phyloP scores from a whole-genome alignment of 2,329 filamentous ascomycete genomes.

The Colletotrichum spaethianum region DNA sequence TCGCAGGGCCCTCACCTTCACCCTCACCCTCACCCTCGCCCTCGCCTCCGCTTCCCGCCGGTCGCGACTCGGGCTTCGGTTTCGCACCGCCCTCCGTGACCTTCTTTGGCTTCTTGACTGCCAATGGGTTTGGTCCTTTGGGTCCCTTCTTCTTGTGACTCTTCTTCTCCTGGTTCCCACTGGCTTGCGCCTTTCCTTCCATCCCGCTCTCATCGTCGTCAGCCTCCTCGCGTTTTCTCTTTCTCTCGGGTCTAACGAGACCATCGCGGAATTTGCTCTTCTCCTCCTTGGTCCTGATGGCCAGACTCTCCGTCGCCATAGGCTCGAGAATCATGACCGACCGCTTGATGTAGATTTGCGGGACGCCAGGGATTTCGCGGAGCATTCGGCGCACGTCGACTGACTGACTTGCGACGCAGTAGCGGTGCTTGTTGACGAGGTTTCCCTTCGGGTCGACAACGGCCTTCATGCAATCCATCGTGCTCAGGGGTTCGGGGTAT shows the following conservation, averaged over 20 bases:
- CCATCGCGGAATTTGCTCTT: slow-evolving; percentile 81
- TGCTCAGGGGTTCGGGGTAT: slow-evolving; percentile 78
- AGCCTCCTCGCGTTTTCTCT: slow-evolving; percentile 66
- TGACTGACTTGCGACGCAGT: slow-evolving; percentile 83
- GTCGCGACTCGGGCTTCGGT: slow-evolving; percentile 44
- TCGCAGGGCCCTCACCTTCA: slow-evolving; percentile 46
- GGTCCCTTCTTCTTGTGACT: slow-evolving; percentile 72
- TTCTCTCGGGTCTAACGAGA: slow-evolving; percentile 68
- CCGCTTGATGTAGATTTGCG: slow-evolving; percentile 82
- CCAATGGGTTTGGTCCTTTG: slow-evolving; percentile 80
- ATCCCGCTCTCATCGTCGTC: slow-evolving; percentile 51
- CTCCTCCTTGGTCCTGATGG: slow-evolving; percentile 78
- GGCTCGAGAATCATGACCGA: slow-evolving; percentile 82
- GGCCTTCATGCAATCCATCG: slow-evolving; percentile 77
- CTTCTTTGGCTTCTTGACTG: slow-evolving; percentile 79
- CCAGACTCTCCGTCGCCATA: slow-evolving; percentile 78
- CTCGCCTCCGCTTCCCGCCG: slow-evolving; percentile 42
- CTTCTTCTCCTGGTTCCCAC: slow-evolving; percentile 53
- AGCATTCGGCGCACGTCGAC: slow-evolving; percentile 73
- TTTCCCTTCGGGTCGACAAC: slow-evolving; percentile 85
- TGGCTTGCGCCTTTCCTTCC: slow-evolving; percentile 42
- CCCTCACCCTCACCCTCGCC: slow-evolving; percentile 5
- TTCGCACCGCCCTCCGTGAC: slow-evolving; percentile 41
- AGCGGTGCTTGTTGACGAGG: slow-evolving; percentile 82
- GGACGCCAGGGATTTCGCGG: slow-evolving; percentile 78